A percentile compares a stretch with the other conserved stretches of the same genome.
These are phyloP conservation scores for Psilocybe tampanensis DNA, from an alignment of 768 basidiomycete genomes.

Conservation along the genomic window DNA sequence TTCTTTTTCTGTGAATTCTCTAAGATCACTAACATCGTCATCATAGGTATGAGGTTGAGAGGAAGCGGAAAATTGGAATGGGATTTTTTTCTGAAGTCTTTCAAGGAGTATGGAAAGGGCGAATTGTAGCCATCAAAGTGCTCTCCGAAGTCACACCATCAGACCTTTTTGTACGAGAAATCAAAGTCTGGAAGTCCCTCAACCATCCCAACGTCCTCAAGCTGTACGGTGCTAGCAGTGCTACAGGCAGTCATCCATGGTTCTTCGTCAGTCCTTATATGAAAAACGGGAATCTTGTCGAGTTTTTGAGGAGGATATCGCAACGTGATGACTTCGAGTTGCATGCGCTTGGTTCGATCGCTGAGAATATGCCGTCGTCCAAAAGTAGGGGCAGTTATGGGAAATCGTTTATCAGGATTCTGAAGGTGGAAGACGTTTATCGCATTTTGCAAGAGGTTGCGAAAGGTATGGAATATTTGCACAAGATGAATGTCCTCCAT, in stretches of 20 bases:
- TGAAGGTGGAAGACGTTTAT: constrained; percentile 48
- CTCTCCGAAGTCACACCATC: constrained; percentile 61
- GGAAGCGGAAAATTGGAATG: constrained; percentile 62
- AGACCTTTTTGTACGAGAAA: constrained; percentile 66
- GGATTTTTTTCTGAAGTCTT: constrained; percentile 79
- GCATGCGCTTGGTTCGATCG: constrained; percentile 14
- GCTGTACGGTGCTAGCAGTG: constrained; percentile 74
- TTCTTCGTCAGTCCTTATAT: constrained; percentile 77
- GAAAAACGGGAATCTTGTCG: constrained; percentile 60
- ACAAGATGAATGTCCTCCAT: constrained; percentile 67
- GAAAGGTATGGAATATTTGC: constrained; percentile 82
- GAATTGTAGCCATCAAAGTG: constrained; percentile 69
- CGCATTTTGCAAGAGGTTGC: constrained; percentile 75
- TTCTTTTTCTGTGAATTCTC: neutral
- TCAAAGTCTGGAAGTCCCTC: constrained; percentile 68
- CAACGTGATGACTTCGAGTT: constrained; percentile 21
- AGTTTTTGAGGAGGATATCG: constrained; percentile 48
- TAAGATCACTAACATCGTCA: neutral
- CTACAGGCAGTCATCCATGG: constrained; percentile 67
- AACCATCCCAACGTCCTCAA: constrained; percentile 68
- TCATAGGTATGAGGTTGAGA: constrained; percentile 68
- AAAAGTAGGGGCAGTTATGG: constrained; percentile 20
- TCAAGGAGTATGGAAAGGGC: constrained; percentile 65
- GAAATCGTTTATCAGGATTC: constrained; percentile 12
- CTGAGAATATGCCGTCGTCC: constrained; percentile 20